Evolutionary conservation across 768 basidiomycete species (phyloP), one percentile per base, ranked within the genome.

Genomic region (Boletus patriciae): DNA sequence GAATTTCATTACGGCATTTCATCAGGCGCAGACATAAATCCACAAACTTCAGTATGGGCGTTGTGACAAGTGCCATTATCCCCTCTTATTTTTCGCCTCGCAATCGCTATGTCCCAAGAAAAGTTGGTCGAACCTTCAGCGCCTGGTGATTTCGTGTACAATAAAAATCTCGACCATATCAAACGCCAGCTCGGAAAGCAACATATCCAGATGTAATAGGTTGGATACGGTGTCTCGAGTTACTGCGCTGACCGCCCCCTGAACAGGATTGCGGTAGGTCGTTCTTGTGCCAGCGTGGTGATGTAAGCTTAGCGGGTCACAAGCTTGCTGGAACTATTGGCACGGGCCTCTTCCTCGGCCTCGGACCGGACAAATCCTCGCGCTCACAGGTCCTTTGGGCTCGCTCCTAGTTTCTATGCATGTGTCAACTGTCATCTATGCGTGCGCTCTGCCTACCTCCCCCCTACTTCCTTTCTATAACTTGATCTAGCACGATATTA

Each of bases 301-400:
- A 29, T 13, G 15, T 33, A 23, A 4, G 34, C 44, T 63, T 40
- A 65, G 8, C 16, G 12, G 29, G 16, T 33, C 25, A 46, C 48
- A 46, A 68, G 66, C 59, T 72, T 54, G 69, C 68, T 15, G 69
- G 71, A 23, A 63, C 60, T 4, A 66, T 72, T 23, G 69, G 71
- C 16, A 70, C 71, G 0, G 71, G 71, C 12, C 64, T 72, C 18
- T 72, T 72, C 55, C 50, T 69, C 8, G 71, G 71, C 10, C 61
- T 72, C 15, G 71, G 71, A 27, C 43, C 15, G 71, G 71, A 27
- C 43, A 66, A 47, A 58, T 72, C n/a, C 69, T 72, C 8, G 46
- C 62, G 6, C 25, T 55, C 12, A 59, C 60, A 25, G 71, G 71
- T 34, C 71, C 71, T 13, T 54, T 71, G 31, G 71, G 71, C 36